These are phyloP conservation scores for Straminergon stramineum DNA, from an alignment of 225 moss, liverwort and hornwort genomes.

Conservation along the genomic window DNA sequence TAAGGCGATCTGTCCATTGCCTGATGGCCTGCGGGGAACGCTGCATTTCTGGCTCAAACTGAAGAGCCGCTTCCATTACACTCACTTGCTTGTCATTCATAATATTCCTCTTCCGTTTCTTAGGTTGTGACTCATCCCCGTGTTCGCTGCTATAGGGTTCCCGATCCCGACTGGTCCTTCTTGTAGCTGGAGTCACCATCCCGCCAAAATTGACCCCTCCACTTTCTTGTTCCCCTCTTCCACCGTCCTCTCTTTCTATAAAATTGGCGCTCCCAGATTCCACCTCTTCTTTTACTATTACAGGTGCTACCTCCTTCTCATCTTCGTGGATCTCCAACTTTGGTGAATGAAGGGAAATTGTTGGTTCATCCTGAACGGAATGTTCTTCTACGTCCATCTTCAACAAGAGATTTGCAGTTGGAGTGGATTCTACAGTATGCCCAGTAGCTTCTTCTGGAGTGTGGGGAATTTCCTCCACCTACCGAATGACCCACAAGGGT, in stretches of 20 bases:
- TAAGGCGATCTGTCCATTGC: slow-evolving; percentile 80
- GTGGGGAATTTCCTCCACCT: slow-evolving; percentile 27
- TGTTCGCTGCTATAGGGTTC: slow-evolving; percentile 73
- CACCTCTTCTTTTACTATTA: slow-evolving; percentile 38
- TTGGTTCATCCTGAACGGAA: slow-evolving; percentile 10
- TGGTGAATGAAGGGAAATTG: background rate
- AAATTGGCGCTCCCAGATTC: slow-evolving; percentile 48
- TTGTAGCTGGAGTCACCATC: slow-evolving; percentile 34
- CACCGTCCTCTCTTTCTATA: slow-evolving; percentile 43
- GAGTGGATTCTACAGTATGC: slow-evolving; percentile 13
- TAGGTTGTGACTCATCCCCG: slow-evolving; percentile 75
- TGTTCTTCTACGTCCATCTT: slow-evolving; percentile 19
- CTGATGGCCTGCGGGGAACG: slow-evolving; percentile 70
- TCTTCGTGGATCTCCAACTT: slow-evolving; percentile 26
- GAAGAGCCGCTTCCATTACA: slow-evolving; percentile 79
- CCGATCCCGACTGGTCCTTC: slow-evolving; percentile 68
- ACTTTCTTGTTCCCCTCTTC: slow-evolving; percentile 42
- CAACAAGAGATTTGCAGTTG: slow-evolving; percentile 1
- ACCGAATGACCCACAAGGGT: slow-evolving; percentile 8
- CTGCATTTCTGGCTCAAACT: slow-evolving; percentile 92
- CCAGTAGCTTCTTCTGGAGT: slow-evolving; percentile 27
- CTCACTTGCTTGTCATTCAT: slow-evolving; percentile 93
- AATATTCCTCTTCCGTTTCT: slow-evolving; percentile 96
- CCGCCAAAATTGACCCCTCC: slow-evolving; percentile 36
- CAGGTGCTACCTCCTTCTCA: slow-evolving; percentile 4